Conservation (phyloP, 2,329 filamentous ascomycete genomes). For the Aspergillus sp. region DNA sequence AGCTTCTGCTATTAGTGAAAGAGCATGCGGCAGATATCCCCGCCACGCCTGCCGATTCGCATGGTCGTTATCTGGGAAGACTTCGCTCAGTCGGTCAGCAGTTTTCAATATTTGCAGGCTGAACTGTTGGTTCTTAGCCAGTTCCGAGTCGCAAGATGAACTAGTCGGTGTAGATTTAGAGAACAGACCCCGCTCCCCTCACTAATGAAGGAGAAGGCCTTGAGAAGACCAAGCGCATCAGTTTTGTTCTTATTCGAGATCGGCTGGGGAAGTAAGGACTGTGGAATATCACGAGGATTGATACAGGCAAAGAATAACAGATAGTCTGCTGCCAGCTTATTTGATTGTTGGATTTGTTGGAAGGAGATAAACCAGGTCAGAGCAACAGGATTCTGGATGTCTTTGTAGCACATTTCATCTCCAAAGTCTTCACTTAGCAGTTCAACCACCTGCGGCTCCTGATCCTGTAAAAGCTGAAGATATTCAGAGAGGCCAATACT, state of each 20-base stretch:
- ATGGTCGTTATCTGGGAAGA: conserved; percentile 17
- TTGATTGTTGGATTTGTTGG: conserved; percentile 25
- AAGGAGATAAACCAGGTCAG: conserved; percentile 41
- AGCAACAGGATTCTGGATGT: conserved; percentile 35
- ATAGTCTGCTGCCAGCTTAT: conserved; percentile 24
- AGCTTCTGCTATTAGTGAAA: neutral
- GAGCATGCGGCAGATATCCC: conserved; percentile 4
- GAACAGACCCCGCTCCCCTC: neutral
- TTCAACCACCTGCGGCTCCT: conserved; percentile 22
- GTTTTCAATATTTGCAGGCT: neutral
- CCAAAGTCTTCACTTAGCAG: conserved; percentile 35
- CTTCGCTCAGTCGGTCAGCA: conserved; percentile 9
- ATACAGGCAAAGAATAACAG: conserved; percentile 36
- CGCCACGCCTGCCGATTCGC: conserved; percentile 8
- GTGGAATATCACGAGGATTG: conserved; percentile 28
- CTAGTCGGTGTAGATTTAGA: conserved; percentile 33
- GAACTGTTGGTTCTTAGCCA: conserved; percentile 23
- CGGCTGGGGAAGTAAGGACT: conserved; percentile 23
- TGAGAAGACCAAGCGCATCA: conserved; percentile 27
- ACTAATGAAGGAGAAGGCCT: conserved; percentile 25
- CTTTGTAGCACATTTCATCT: conserved; percentile 28
- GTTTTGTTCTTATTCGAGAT: conserved; percentile 2
- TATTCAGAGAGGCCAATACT: conserved; percentile 13
- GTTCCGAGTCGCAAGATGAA: conserved; percentile 32
- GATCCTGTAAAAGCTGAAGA: conserved; percentile 23